Conservation (phyloP, 2,329 filamentous ascomycete genomes). For the Grosmannia huntii region DNA sequence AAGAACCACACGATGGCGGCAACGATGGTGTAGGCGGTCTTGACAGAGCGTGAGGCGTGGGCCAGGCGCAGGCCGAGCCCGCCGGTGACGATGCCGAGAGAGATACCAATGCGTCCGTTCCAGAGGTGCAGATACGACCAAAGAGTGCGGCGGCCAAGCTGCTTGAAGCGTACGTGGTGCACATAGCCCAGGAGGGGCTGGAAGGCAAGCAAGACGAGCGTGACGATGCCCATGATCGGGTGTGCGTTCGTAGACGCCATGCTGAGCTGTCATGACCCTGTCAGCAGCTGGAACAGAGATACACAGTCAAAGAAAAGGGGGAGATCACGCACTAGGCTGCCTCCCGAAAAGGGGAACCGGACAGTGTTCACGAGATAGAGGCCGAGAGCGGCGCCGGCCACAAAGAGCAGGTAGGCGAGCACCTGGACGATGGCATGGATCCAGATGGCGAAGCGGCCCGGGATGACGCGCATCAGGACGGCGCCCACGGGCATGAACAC, state of each 20-base stretch:
- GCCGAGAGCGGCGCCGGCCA: slow-evolving; percentile 28
- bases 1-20: slow-evolving; percentile 23
- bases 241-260: slow-evolving; percentile 24
- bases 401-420: slow-evolving; percentile 22
- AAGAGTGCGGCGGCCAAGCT: slow-evolving; percentile 22
- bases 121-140: slow-evolving; percentile 31
- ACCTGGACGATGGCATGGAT: slow-evolving; percentile 27
- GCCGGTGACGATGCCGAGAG: slow-evolving; percentile 31
- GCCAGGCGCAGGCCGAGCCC: slow-evolving; percentile 29
- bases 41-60: slow-evolving; percentile 14
- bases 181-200: slow-evolving; percentile 29
- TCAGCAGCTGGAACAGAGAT: neutral
- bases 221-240: slow-evolving; percentile 32
- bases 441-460: slow-evolving; percentile 23
- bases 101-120: slow-evolving; percentile 26
- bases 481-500: slow-evolving; percentile 31
- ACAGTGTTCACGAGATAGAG: slow-evolving; percentile 26
- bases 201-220: slow-evolving; percentile 24
- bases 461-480: slow-evolving; percentile 26
- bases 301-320: too few relatives aligned
- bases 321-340: slow-evolving; percentile 19
- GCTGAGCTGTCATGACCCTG: slow-evolving; percentile 16
- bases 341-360: slow-evolving; percentile 17
- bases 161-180: slow-evolving; percentile 29
- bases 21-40: slow-evolving; percentile 25